Percentiles rank a stretch among this genome's conserved stretches.
phyloP scores from a whole-genome alignment of 169 alveolate species.

The Neospora caninum region DNA sequence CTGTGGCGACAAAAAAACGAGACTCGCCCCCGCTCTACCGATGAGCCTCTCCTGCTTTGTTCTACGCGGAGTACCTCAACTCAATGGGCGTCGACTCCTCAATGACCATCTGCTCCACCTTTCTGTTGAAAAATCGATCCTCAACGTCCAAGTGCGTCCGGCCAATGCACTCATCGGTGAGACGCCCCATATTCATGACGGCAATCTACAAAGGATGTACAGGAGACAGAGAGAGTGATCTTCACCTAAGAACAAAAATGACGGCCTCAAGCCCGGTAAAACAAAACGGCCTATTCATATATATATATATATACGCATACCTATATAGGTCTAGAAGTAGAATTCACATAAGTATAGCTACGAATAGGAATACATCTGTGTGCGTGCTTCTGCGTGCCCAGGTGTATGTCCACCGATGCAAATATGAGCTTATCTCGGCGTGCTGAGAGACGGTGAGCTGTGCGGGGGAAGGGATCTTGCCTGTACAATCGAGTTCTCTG shows the following conservation, averaged over 20 bases:
- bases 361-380: too few relatives aligned
- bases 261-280: too few relatives aligned
- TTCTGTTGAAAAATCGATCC: constrained; percentile 87
- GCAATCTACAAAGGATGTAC: constrained; percentile 56
- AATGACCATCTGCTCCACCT: constrained; percentile 80
- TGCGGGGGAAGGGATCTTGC: constrained; percentile 51
- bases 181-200: constrained; percentile 84
- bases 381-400: background rate
- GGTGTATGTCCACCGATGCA: too few relatives aligned
- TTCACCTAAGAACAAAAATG: too few relatives aligned
- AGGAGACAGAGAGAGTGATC: too few relatives aligned
- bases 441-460: background rate
- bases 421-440: too few relatives aligned
- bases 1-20: too few relatives aligned
- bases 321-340: background rate
- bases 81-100: constrained; percentile 83
- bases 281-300: background rate
- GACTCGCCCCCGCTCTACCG: too few relatives aligned
- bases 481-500: constrained; percentile 87
- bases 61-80: constrained; percentile 64
- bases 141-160: constrained; percentile 88
- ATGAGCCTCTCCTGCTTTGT: background rate
- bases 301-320: background rate
- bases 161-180: constrained; percentile 88
- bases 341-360: too few relatives aligned